Conservation (phyloP, 208 protist genomes). For the Angomonas ambiguus region DNA sequence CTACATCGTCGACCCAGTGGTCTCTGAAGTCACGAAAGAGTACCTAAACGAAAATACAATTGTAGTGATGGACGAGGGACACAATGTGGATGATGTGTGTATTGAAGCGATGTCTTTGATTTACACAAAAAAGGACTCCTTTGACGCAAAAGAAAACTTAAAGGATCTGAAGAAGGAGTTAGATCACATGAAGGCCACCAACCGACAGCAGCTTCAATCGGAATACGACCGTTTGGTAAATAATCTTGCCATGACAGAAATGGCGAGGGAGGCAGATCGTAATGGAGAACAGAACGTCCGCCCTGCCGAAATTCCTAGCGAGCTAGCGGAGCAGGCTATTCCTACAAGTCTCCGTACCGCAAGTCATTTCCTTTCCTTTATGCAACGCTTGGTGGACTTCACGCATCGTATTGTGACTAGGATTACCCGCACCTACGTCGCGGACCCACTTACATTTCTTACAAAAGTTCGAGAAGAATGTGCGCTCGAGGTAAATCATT, state of each 20-base stretch:
- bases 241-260: constrained; percentile 82
- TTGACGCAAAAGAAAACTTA: constrained; percentile 78
- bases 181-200: constrained; percentile 73
- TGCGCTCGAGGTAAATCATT: constrained; percentile 78
- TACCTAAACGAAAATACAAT: constrained; percentile 94
- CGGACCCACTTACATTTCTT: constrained; percentile 84
- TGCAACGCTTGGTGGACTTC: constrained; percentile 94
- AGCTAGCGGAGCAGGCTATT: constrained; percentile 92
- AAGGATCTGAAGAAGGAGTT: constrained; percentile 71
- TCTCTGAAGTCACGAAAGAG: constrained; percentile 91
- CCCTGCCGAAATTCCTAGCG: constrained; percentile 48
- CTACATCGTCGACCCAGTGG: constrained; percentile 98
- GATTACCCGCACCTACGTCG: constrained; percentile 86
- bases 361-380: constrained; percentile 94
- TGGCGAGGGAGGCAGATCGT: constrained; percentile 44
- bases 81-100: constrained; percentile 99
- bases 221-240: constrained; percentile 94
- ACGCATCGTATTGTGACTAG: constrained; percentile 85
- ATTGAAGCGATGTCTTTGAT: constrained; percentile 98
- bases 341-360: constrained; percentile 95
- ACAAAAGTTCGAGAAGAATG: constrained; percentile 87
- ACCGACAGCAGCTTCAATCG: constrained; percentile 86
- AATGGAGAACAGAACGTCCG: constrained; percentile 14
- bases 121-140: constrained; percentile 89
- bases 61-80: constrained; percentile 99